phyloP scores from a whole-genome alignment of 1,284 basidiomycete genomes.

The Laetiporus sulphureus region DNA sequence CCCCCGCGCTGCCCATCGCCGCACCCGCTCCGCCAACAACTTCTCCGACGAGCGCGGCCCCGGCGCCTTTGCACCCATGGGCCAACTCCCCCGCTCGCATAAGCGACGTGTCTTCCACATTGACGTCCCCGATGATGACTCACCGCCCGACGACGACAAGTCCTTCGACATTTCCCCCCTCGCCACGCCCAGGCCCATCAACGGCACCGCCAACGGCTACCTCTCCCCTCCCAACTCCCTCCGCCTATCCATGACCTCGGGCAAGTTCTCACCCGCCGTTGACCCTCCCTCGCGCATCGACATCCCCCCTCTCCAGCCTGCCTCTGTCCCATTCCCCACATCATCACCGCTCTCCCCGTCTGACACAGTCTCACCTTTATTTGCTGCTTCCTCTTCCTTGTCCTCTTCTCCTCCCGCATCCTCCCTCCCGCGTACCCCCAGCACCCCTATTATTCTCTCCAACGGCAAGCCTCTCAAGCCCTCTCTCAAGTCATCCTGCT shows the following conservation, averaged over 20 bases:
- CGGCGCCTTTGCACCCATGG: slow-evolving; percentile 47
- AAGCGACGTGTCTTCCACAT: slow-evolving; percentile 32
- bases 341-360: slow-evolving; percentile 20
- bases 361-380: slow-evolving; percentile 14
- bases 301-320: slow-evolving; percentile 16
- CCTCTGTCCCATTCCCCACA: slow-evolving; percentile 31
- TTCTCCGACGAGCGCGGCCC: slow-evolving; percentile 42
- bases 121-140: slow-evolving; percentile 26
- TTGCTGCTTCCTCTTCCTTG: slow-evolving; percentile 12
- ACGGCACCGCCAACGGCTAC: slow-evolving; percentile 9
- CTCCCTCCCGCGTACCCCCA: slow-evolving; percentile 23
- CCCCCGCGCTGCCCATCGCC: slow-evolving; percentile 17
- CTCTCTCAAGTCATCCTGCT: slow-evolving; percentile 72
- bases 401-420: slow-evolving; percentile 9
- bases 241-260: slow-evolving; percentile 16
- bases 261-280: slow-evolving; percentile 28
- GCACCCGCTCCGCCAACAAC: slow-evolving; percentile 26
- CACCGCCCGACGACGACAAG: slow-evolving; percentile 13
- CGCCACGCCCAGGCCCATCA: slow-evolving; percentile 12
- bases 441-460: slow-evolving; percentile 49
- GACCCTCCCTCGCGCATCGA: slow-evolving; percentile 21
- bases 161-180: too few relatives aligned
- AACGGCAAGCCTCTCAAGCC: slow-evolving; percentile 90
- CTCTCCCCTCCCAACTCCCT: slow-evolving; percentile 18
- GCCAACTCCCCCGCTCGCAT: slow-evolving; percentile 38